These are phyloP conservation scores for Phtheirospermum japonicum DNA, from an alignment of 257 asterid genomes.

Conservation along the genomic window DNA sequence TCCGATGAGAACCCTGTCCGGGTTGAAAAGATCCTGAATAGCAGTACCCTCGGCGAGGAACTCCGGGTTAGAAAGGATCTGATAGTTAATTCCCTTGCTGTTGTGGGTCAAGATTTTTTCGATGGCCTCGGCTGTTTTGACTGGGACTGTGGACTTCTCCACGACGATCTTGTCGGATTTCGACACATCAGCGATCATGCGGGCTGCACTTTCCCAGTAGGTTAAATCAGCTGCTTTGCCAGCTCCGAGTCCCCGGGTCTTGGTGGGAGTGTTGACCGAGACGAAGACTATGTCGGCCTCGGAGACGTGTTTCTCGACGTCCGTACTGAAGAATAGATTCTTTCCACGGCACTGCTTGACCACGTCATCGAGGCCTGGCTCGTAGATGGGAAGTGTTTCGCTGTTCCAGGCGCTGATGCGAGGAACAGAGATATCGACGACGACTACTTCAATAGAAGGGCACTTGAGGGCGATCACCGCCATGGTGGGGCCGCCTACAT, in stretches of 20 bases:
- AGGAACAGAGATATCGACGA: constrained; percentile 77
- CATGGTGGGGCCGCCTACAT: constrained; percentile 95
- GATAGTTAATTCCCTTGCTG: constrained; percentile 78
- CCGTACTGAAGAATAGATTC: constrained; percentile 89
- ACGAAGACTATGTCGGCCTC: constrained; percentile 89
- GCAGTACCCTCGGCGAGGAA: constrained; percentile 92
- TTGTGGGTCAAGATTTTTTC: constrained; percentile 80
- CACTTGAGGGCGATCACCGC: constrained; percentile 91
- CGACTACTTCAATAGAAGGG: constrained; percentile 67
- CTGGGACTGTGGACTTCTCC: constrained; percentile 92
- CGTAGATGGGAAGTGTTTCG: constrained; percentile 77
- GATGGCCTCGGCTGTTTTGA: constrained; percentile 91
- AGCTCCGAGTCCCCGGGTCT: constrained; percentile 86
- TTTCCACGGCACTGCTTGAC: constrained; percentile 82
- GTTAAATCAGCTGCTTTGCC: constrained; percentile 93
- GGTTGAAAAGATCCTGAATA: constrained; percentile 66
- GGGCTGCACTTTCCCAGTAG: constrained; percentile 95
- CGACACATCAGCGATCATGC: constrained; percentile 92
- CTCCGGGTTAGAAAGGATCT: constrained; percentile 83
- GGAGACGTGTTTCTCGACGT: constrained; percentile 77
- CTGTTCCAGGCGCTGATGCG: constrained; percentile 87
- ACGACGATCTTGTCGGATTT: constrained; percentile 87
- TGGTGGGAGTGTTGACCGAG: constrained; percentile 89
- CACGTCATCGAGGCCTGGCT: constrained; percentile 92
- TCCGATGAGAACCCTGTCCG: constrained; percentile 86